phyloP scores from a whole-genome alignment of 129 eudicot species.

The Pseudognaphalium luteoalbum region DNA sequence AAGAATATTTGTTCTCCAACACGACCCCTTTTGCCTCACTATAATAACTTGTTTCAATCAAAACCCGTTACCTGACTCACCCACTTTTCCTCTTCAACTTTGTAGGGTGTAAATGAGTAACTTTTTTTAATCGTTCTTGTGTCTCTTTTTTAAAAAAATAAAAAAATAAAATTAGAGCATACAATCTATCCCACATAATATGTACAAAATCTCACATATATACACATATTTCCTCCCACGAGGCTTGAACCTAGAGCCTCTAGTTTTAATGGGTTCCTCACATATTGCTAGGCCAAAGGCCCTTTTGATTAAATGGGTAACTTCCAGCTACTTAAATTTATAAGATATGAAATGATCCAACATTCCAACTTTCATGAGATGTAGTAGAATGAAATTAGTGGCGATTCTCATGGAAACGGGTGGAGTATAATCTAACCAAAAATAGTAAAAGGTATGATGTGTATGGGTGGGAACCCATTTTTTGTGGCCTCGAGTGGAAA shows the following conservation, averaged over 20 bases:
- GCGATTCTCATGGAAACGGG: conserved; percentile 23
- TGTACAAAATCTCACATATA: too few species aligned
- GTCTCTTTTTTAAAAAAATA: too few species aligned
- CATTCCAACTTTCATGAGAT: conserved; percentile 18
- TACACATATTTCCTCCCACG: too few species aligned
- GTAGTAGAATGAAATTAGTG: conserved; percentile 2
- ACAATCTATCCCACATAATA: too few species aligned
- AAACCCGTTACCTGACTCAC: not conserved
- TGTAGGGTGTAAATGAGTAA: not conserved
- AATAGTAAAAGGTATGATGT: conserved; percentile 40
- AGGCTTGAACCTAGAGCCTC: too few species aligned
- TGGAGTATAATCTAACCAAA: conserved; percentile 41
- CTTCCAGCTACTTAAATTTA: conserved; percentile 3
- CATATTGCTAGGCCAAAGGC: too few species aligned
- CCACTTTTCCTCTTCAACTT: conserved; percentile 1
- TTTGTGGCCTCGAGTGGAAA: conserved; percentile 68
- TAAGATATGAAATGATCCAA: not conserved
- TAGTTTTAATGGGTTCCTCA: too few species aligned
- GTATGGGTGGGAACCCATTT: conserved; percentile 70
- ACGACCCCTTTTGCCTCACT: not conserved
- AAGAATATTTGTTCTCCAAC: not conserved
- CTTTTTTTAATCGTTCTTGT: not conserved
- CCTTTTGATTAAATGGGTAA: not conserved
- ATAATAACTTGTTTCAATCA: not conserved
- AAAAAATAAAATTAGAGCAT: too few species aligned